phyloP scores from a whole-genome alignment of 805 yeast genomes.

The Kurtzmaniella cleridarum region DNA sequence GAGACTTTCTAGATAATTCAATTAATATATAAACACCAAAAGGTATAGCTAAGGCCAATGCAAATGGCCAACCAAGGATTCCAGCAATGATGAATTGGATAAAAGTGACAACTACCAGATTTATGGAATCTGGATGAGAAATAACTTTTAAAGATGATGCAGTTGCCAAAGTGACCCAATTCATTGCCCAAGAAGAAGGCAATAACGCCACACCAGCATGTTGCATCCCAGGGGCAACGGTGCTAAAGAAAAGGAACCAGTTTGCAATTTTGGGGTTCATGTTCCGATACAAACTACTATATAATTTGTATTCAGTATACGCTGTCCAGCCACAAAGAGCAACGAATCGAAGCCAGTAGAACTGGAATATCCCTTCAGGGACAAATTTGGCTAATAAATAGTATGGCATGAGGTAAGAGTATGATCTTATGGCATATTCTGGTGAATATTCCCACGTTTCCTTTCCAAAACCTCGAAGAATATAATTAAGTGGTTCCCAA shows the following conservation, averaged over 20 bases:
- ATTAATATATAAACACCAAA: conserved; percentile 35
- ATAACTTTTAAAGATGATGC: conserved; percentile 28
- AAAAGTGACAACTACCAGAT: conserved; percentile 23
- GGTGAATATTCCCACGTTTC: conserved; percentile 98
- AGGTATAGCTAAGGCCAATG: conserved; percentile 60
- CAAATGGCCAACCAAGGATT: conserved; percentile 88
- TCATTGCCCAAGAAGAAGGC: conserved; percentile 73
- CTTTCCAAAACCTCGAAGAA: conserved; percentile 79
- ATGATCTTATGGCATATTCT: conserved; percentile 78
- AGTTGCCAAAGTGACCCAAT: conserved; percentile 40
- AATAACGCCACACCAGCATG: conserved; percentile 84
- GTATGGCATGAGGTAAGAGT: conserved; percentile 64
- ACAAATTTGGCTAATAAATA: conserved; percentile 22
- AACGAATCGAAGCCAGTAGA: conserved; percentile 49
- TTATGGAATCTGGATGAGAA: not conserved
- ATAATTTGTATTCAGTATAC: conserved; percentile 51
- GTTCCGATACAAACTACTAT: conserved; percentile 30
- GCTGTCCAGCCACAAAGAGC: conserved; percentile 33
- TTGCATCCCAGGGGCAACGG: conserved; percentile 74
- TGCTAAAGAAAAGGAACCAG: conserved; percentile 59
- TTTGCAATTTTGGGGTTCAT: conserved; percentile 39
- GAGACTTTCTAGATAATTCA: conserved; percentile 4
- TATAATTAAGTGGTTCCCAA: conserved; percentile 86
- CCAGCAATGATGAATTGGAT: conserved; percentile 60
- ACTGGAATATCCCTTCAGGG: conserved; percentile 16